These are phyloP conservation scores for Geotrichum cucujoidarum DNA, from an alignment of 1,139 yeast genomes.

Conservation along the genomic window DNA sequence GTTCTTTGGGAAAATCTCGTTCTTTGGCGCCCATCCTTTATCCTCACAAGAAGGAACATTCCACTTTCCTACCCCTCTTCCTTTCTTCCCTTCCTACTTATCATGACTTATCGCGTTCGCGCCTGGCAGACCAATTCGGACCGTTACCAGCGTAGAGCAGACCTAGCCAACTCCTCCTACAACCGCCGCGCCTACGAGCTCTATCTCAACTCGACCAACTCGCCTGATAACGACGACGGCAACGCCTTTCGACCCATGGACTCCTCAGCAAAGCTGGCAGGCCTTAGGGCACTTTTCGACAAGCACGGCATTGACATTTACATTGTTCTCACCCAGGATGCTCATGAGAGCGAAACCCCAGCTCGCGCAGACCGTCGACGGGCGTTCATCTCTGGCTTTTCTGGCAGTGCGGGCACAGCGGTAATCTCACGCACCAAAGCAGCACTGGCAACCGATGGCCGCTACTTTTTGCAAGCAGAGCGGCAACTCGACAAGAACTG, in stretches of 20 bases:
- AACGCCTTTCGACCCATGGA: conserved; percentile 16
- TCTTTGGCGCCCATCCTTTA: background rate
- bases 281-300: conserved; percentile 63
- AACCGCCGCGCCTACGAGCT: background rate
- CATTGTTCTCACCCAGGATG: conserved; percentile 85
- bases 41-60: too few species aligned
- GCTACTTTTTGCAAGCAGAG: conserved; percentile 87
- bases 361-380: conserved; percentile 76
- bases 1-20: too few species aligned
- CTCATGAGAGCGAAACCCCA: conserved; percentile 89
- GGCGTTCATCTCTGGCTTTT: conserved; percentile 72
- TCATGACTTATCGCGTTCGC: conserved; percentile 15
- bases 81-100: background rate
- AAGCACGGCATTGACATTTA: conserved; percentile 66
- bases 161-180: background rate
- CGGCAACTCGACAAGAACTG: conserved; percentile 82
- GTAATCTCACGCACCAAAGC: conserved; percentile 69
- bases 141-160: background rate
- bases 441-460: conserved; percentile 85
- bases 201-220: background rate
- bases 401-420: conserved; percentile 95
- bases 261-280: conserved; percentile 41
- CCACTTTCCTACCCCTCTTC: background rate
- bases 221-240: too few species aligned
- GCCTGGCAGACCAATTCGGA: conserved; percentile 14